Evolutionary conservation across 2,329 filamentous ascomycete genomes (phyloP).

Genomic region (Coniella vitis): DNA sequence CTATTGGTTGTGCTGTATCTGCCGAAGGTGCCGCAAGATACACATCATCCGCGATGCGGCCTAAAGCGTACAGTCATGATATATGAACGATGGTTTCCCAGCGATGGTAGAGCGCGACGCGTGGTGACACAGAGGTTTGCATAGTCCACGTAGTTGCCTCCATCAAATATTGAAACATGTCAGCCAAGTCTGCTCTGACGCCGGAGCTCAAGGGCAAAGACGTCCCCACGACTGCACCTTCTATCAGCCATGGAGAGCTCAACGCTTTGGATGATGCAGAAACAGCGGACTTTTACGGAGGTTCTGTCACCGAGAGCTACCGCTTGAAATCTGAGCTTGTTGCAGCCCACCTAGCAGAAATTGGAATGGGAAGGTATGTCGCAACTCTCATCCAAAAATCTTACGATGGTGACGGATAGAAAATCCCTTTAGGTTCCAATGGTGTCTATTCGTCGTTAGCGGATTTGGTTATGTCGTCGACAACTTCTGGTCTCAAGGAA

Average conservation of each 20-base stretch:
- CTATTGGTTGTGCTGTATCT: neutral
- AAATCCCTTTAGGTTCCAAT: constrained; percentile 26
- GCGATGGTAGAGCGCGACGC: neutral
- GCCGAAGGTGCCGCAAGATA: neutral
- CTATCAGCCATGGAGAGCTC: constrained; percentile 5
- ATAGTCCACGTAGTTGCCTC: neutral
- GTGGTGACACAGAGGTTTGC: neutral
- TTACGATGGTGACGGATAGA: neutral
- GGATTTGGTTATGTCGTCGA: constrained; percentile 40
- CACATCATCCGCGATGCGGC: too few relatives aligned
- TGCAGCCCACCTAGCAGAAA: constrained; percentile 22
- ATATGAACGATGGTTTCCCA: neutral
- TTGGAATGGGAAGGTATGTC: constrained; percentile 30
- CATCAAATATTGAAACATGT: neutral
- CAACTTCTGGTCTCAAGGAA: constrained; percentile 34
- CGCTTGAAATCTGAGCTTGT: constrained; percentile 28
- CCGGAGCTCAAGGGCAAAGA: constrained; percentile 1
- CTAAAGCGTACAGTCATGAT: neutral
- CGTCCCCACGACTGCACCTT: neutral
- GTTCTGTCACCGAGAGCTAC: constrained; percentile 24
- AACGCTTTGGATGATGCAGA: constrained; percentile 22
- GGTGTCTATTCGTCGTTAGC: constrained; percentile 38
- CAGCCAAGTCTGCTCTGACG: neutral
- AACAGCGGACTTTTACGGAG: constrained; percentile 31
- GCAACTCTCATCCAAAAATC: neutral